Conservation (phyloP, 2,329 filamentous ascomycete genomes). For the Stachybotrys chlorohalonatus region DNA sequence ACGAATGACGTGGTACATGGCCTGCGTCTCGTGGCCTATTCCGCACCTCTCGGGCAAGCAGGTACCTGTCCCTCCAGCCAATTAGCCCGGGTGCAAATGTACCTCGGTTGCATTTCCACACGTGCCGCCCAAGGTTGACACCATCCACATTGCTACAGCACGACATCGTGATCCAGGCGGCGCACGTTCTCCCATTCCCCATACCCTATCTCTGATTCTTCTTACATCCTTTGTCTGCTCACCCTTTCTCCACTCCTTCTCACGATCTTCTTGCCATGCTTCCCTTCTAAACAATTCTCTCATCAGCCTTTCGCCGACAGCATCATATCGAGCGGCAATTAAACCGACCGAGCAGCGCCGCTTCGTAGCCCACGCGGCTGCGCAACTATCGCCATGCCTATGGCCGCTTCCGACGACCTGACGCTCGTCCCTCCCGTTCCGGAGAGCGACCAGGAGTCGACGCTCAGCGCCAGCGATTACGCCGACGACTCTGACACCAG, state of each 20-base stretch:
- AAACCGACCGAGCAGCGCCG: background rate
- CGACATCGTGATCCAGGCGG: background rate
- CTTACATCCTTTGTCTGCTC: background rate
- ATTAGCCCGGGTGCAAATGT: background rate
- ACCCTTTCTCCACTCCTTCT: background rate
- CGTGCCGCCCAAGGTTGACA: background rate
- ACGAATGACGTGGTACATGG: background rate
- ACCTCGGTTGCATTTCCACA: background rate
- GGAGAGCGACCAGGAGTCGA: constrained; percentile 14
- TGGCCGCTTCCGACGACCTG: constrained; percentile 5
- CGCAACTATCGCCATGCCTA: constrained; percentile 9
- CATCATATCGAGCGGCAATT: background rate
- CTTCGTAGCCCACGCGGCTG: background rate
- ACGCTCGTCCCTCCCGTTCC: constrained; percentile 6
- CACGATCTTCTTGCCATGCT: background rate
- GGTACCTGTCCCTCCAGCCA: background rate
- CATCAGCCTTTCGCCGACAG: background rate
- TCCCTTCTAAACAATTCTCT: background rate
- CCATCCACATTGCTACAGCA: background rate
- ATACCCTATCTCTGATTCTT: background rate
- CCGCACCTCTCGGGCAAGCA: background rate
- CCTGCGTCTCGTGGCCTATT: background rate
- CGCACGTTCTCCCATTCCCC: background rate
- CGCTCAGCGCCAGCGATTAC: constrained; percentile 9
- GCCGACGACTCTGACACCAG: constrained; percentile 8